These are phyloP conservation scores for Viridothelium virens DNA, from an alignment of 495 filamentous ascomycete genomes.

Conservation along the genomic window DNA sequence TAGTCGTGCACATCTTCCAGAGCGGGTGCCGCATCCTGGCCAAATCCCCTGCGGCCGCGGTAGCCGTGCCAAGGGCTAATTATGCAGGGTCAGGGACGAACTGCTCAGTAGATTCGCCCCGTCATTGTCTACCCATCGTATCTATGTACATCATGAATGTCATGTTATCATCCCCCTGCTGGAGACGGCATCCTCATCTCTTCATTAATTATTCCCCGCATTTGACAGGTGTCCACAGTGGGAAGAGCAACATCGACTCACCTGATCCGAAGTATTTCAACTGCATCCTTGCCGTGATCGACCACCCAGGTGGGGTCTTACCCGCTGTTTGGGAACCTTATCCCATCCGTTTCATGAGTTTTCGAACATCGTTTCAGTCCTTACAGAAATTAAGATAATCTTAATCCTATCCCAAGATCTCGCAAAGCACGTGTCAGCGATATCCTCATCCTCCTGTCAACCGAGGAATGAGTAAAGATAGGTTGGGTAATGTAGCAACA, in stretches of 20 bases:
- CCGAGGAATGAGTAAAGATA: background rate
- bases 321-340: background rate
- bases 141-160: background rate
- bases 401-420: background rate
- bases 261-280: no score
- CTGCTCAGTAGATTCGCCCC: constrained; percentile 1
- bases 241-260: no score
- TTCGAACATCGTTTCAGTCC: constrained; percentile 5
- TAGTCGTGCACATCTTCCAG: background rate
- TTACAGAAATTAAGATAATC: background rate
- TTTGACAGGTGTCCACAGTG: no score
- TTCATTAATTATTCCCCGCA: no score
- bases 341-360: constrained; percentile 9
- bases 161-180: background rate
- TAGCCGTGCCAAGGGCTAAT: constrained; percentile 7
- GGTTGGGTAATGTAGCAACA: background rate
- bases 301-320: background rate
- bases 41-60: background rate
- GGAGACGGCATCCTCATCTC: no score
- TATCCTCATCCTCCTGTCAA: background rate
- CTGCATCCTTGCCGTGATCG: background rate
- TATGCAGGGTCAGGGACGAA: constrained; percentile 12
- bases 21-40: background rate
- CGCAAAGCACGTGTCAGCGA: background rate
- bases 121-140: background rate